These are phyloP conservation scores for Plasmopara muralis DNA, from an alignment of 352 stramenopile species.

Conservation along the genomic window DNA sequence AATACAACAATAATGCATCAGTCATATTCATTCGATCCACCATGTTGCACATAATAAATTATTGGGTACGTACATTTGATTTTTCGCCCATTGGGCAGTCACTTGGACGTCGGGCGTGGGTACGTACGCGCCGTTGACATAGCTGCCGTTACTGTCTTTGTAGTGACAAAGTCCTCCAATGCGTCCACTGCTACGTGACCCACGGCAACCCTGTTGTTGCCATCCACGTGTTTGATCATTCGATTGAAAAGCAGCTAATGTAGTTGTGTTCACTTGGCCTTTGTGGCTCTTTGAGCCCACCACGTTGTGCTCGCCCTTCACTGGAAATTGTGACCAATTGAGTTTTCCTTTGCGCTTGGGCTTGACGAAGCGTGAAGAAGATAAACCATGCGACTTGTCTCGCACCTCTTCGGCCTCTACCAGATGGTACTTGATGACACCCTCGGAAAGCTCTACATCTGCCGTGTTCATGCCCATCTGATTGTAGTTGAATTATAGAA, in stretches of 20 bases:
- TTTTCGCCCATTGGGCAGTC: conserved; percentile 75
- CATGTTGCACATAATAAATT: too few relatives aligned
- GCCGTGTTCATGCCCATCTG: conserved; percentile 26
- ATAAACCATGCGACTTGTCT: conserved; percentile 19
- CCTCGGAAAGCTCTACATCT: conserved; percentile 14
- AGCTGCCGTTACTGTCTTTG: conserved; percentile 51
- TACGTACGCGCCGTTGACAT: conserved; percentile 78
- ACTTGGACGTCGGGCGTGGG: conserved; percentile 58
- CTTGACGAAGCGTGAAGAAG: conserved; percentile 6
- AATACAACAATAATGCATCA: not conserved
- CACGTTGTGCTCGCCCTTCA: conserved; percentile 33
- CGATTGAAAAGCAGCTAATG: not conserved
- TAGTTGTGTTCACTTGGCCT: conserved; percentile 1
- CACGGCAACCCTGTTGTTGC: conserved; percentile 25
- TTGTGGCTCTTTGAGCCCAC: conserved; percentile 2
- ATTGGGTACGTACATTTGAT: conserved; percentile 62
- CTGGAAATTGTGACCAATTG: conserved; percentile 65
- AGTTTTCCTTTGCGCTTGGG: conserved; percentile 64
- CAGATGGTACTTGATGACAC: conserved; percentile 72
- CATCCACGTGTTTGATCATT: conserved; percentile 9
- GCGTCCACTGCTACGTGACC: conserved; percentile 19
- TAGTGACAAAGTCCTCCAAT: conserved; percentile 36
- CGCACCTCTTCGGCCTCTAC: conserved; percentile 78
- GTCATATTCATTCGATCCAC: not conserved
- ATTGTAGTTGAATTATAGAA: conserved; percentile 8